Evolutionary conservation across 2,329 filamentous ascomycete species (phyloP).

Genomic region (Metarhizium sp.): DNA sequence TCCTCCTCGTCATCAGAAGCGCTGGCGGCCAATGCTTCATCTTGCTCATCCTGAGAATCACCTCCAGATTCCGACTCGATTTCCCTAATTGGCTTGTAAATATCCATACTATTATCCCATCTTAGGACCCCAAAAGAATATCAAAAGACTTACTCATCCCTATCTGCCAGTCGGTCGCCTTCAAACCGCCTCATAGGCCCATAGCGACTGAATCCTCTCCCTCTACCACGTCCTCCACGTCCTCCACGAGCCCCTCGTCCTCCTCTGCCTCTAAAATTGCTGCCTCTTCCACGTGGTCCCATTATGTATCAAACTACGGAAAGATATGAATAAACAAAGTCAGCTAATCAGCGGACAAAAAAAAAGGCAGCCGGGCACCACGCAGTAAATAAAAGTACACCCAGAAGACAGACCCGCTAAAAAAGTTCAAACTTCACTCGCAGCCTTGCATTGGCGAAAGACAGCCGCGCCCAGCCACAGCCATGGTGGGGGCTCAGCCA

Average conservation of each 20-base stretch:
- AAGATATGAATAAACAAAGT: background rate
- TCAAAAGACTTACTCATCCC: conserved; percentile 23
- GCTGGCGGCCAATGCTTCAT: conserved; percentile 27
- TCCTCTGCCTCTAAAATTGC: conserved; percentile 21
- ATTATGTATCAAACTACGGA: conserved; percentile 15
- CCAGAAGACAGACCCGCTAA: conserved; percentile 4
- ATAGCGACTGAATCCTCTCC: conserved; percentile 25
- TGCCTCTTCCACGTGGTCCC: conserved; percentile 26
- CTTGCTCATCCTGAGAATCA: conserved; percentile 22
- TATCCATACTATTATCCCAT: background rate
- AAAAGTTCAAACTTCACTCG: conserved; percentile 10
- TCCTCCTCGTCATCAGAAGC: conserved; percentile 36
- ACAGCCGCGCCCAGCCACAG: conserved; percentile 23
- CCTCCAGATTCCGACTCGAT: conserved; percentile 7
- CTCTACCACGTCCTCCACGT: conserved; percentile 15
- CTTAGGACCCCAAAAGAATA: background rate
- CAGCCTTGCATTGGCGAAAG: conserved; percentile 23
- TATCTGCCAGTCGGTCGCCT: conserved; percentile 24
- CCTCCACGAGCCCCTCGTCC: conserved; percentile 13
- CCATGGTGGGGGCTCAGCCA: conserved; percentile 20
- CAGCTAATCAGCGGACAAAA: background rate
- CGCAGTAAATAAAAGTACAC: background rate
- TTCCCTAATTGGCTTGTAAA: conserved; percentile 2
- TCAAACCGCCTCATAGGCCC: conserved; percentile 28
- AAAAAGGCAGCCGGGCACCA: background rate